Evolutionary conservation across 257 asterid genomes (phyloP), one percentile per base, ranked within the genome.

Genomic region (Ilex asprella): DNA sequence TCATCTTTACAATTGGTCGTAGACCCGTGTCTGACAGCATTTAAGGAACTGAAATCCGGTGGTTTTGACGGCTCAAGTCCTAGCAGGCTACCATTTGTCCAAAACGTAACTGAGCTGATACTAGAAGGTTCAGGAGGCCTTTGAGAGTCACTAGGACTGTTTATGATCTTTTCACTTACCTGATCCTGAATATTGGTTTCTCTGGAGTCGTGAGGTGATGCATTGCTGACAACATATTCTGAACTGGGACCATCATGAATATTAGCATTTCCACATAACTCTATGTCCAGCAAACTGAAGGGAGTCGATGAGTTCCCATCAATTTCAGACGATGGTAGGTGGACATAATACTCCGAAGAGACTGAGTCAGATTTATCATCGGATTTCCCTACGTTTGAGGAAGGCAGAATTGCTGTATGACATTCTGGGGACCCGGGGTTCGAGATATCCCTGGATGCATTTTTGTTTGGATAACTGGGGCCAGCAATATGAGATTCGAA

Each of bases 11-110:
- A 4, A 6, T 16, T 73, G 59, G 56, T 27, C 32, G 12, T 56
- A 32, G 74, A 56, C 69, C 66, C 81, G 61, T 70, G 82, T 67
- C 76, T 54, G 65, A 66, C 68, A 55, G 65, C 70, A 53, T 77
- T 80, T 39, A 39, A 58, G 50, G 63, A 57, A 67, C 85, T 78
- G 75, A 12, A 82, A 78, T 83, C 97, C 3, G 94, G 97, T 31
- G 99, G 99, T 76, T 93, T 93, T 68, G 97, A 89, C 15, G 99
- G 99, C 83, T 82, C 84, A 55, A 93, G 94, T 61, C 99, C 99
- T 12, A 93, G 87, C 81, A 93, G 79, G 67, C 96, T 81, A 75
- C 99, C 99, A 70, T 93, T 93, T 60, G 99, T 93, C 99, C 99
- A 93, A 75, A 89, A 82, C 55, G 80, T 74, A 65, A 76, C 81